Conservation (phyloP, 306 rosid genomes). For the Sicyos edulis region DNA sequence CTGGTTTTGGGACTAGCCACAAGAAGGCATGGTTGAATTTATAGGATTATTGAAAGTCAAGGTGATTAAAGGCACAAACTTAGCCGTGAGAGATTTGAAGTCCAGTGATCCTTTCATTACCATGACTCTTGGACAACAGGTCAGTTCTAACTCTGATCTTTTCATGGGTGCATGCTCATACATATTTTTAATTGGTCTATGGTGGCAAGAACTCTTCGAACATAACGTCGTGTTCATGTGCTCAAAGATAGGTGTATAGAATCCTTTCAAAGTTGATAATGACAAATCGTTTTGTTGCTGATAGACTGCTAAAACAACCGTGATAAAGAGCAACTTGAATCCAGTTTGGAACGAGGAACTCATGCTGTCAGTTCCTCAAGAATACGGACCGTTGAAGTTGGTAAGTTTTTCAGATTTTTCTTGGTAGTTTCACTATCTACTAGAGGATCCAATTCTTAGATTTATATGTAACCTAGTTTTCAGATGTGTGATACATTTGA, state of each 20-base stretch:
- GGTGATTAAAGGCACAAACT: constrained; percentile 75
- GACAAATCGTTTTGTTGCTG: constrained; percentile 22
- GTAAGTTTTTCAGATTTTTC: constrained; percentile 32
- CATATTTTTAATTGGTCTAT: neutral
- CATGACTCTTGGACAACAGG: constrained; percentile 86
- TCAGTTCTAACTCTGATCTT: constrained; percentile 31
- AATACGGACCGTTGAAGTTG: constrained; percentile 66
- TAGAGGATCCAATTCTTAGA: neutral
- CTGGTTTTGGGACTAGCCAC: constrained; percentile 40
- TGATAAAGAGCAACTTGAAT: constrained; percentile 69
- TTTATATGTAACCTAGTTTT: neutral
- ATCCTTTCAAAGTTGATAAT: neutral
- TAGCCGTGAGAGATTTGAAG: constrained; percentile 86
- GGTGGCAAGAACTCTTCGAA: neutral
- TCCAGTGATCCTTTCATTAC: constrained; percentile 91
- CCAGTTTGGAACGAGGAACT: constrained; percentile 97
- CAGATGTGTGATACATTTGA: neutral
- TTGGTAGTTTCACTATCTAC: neutral
- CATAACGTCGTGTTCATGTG: neutral
- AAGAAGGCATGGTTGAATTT: constrained; percentile 94
- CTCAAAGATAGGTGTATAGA: neutral
- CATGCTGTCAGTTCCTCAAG: constrained; percentile 89
- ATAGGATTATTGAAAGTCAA: constrained; percentile 88
- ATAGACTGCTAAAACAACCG: constrained; percentile 62
- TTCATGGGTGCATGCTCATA: neutral